Base-by-base conservation (phyloP, 495 filamentous ascomycete genomes). In the Penicillium herquei region DNA sequence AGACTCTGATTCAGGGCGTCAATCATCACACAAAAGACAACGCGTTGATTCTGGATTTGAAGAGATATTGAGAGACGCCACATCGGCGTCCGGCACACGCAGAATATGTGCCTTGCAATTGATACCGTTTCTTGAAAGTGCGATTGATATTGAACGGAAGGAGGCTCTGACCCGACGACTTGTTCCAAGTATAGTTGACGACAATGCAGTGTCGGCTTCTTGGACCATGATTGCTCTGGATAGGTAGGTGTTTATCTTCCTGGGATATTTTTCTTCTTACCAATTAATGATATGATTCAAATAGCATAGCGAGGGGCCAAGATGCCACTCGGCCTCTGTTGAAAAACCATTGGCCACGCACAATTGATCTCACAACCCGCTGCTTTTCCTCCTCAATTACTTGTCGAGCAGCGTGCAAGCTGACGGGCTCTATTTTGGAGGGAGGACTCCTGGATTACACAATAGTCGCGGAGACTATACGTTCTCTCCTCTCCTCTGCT, bases 361-460 rank as follows among this genome's bases (percentile, higher is more conserved):
- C 84, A 37, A 95, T 91, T 88, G 86, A 91, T 51, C 70, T 90
- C 9, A 81, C 87, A 31, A 80, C 81, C 40, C 83, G 92, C 31
- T 82, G 82, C 53, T 75, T 94, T 30, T 87, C 85, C 39, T 86
- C 88, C 31, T 78, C 85, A 40, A 66, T 74, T 3, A 89, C 83
- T 10, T 94, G 88, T 44, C 85, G 94, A 54, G 84, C 89, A 52
- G 91, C 94, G 39, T 93, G 91, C 60, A 80, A 90, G 62, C 72
- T 96, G 7, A 80, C 96, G 67, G 69, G 84, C 46, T 73, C 81
- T 18, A 78, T 96, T 40, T 62, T 96, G 5, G 76, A 84, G 41
- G 72, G 71, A 35, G 76, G 84, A 6, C 70, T 91, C 12, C 67
- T 95, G 35, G 72, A 84, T 8, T 85, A 88, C 55, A 77, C 84